Evolutionary conservation across 352 stramenopile species (phyloP), one percentile per base, ranked within the genome.

Genomic region (Globisporangium barbulae): DNA sequence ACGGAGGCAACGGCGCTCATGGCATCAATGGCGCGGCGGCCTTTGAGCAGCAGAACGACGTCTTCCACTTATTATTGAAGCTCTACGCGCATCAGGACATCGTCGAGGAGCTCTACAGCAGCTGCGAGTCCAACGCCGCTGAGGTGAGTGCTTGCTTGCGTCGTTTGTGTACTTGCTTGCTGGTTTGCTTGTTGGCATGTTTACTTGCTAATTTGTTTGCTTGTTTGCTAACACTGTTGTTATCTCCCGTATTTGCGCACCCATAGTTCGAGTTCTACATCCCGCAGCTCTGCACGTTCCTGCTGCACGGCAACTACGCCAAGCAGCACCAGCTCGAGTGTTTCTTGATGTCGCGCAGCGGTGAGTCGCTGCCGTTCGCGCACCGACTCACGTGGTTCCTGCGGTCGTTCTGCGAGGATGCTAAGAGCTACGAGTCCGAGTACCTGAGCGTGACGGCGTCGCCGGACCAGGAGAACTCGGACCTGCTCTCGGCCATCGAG

Each of bases 301-400:
- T 96, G 31, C 61, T 92, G 0, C 88, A 96, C 50, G 84, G 87
- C 9, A 89, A 91, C 58, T 96, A 96, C 70, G 78, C 69, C 28
- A 92, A 93, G 59, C 81, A 91, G 63, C 85, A 93, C 53, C 77
- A 90, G 56, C 71, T 95, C 13, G 83, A 96, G 71, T 93, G 86
- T 31, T 96, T 97, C 55, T 63, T 97, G 30, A 85, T 96, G 72
- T 89, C 87, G 1, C 71, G 89, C 33, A 94, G 86, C 45, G 79
- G 84, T 22, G 81, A 89, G 21, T 91, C 85, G 13, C 74, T 96
- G n/a, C 68, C 83, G 17, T 95, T 97, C 65, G 88, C 88, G 5
- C 89, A 97, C 67, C 77, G 88, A 0, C 68, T 94, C 10, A 77
- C 83, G 53, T 97, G 89, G 89, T 95, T 96, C 44, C 68, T 97